Conservation (phyloP, 139 green algal genomes). For the Gonium pectorale region DNA sequence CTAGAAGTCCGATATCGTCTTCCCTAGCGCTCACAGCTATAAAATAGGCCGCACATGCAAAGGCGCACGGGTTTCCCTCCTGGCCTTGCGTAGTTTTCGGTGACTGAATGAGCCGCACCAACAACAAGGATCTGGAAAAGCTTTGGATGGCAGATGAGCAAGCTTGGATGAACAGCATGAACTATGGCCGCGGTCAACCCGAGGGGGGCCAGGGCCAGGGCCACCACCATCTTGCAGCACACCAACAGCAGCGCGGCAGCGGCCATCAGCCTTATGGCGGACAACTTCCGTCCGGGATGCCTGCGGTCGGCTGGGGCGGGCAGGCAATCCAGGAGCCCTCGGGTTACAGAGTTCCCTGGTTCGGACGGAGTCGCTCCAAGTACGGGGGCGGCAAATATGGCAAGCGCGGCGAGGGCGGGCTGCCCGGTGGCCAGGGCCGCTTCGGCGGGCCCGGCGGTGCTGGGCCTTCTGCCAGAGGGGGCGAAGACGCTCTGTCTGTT, state of each 20-base stretch:
- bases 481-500: conserved; percentile 55
- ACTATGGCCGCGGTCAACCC: background rate
- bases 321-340: conserved; percentile 72
- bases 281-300: background rate
- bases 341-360: conserved; percentile 74
- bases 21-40: too few species aligned
- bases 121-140: background rate
- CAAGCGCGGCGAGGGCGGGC: background rate
- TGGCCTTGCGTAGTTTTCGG: too few species aligned
- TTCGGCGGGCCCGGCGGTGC: background rate
- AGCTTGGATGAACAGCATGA: conserved; percentile 1
- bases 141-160: conserved; percentile 33
- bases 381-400: conserved; percentile 7
- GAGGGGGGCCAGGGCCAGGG: conserved; percentile 1
- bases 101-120: too few species aligned
- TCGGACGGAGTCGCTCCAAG: conserved; percentile 66
- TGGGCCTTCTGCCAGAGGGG: background rate
- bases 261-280: background rate
- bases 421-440: background rate
- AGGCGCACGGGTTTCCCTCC: too few species aligned
- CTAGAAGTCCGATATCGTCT: too few species aligned
- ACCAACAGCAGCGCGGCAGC: background rate
- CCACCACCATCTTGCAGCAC: background rate
- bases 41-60: too few species aligned
- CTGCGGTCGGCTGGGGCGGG: conserved; percentile 72